Evolutionary conservation across 2,329 filamentous ascomycete species (phyloP).

Genomic region (Fusarium sterilihyphosum): DNA sequence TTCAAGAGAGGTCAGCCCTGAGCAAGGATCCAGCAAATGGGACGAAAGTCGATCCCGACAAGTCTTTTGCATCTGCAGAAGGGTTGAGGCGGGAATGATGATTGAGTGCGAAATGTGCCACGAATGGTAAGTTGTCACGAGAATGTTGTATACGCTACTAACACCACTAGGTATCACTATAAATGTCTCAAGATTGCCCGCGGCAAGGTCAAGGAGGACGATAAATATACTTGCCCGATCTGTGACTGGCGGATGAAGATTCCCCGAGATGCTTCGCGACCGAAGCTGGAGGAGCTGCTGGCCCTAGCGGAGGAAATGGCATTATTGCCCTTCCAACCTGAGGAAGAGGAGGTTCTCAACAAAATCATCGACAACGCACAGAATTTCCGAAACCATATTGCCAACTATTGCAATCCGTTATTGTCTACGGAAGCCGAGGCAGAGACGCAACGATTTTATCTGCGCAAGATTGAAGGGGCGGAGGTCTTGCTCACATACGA

Average conservation of each 20-base stretch:
- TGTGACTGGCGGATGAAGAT: constrained; percentile 98
- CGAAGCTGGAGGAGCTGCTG: constrained; percentile 90
- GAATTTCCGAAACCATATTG: constrained; percentile 84
- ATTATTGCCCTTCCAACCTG: constrained; percentile 88
- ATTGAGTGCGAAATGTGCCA: constrained; percentile 98
- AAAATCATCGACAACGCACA: constrained; percentile 87
- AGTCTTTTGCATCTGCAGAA: constrained; percentile 97
- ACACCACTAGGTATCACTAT: constrained; percentile 81
- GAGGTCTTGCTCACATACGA: constrained; percentile 92
- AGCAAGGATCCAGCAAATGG: constrained; percentile 63
- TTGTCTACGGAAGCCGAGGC: constrained; percentile 86
- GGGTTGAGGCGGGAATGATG: constrained; percentile 97
- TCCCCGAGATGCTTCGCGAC: constrained; percentile 92
- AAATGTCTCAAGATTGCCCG: constrained; percentile 98
- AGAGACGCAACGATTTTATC: constrained; percentile 90
- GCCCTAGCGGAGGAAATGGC: constrained; percentile 86
- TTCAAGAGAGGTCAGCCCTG: constrained; percentile 78
- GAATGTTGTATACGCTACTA: background rate
- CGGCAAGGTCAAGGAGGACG: constrained; percentile 97
- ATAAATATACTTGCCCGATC: constrained; percentile 98
- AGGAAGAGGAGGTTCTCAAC: constrained; percentile 88
- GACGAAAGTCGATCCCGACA: constrained; percentile 74
- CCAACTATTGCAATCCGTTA: constrained; percentile 81
- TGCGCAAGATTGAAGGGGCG: constrained; percentile 96
- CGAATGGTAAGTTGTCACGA: constrained; percentile 77